Base-by-base conservation (phyloP, 116 monocot genomes). In the Posidonia oceanica region DNA sequence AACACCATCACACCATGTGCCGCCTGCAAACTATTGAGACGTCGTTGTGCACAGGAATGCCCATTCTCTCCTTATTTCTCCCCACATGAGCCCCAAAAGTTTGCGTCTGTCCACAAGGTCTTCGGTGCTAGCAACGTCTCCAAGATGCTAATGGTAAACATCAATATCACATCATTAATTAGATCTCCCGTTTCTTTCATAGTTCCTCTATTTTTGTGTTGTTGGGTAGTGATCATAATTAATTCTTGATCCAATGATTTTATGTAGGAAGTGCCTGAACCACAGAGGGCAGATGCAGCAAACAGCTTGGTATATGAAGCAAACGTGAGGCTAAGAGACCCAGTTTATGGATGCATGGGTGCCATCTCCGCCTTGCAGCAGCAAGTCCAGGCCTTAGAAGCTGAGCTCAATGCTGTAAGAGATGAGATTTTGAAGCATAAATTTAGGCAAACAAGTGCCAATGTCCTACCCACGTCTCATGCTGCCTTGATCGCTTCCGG, bases 61-160 rank as follows among this genome's bases (percentile, higher is more conserved):
- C 97, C 92, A 52, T 97, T 97, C 89, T 89, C 85, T 18, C 97
- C 92, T n/a, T 97, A 97, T 64, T 97, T 97, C 80, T 87, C 92
- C 66, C 97, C 97, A 44, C 84, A 87, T 36, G 97, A 97, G 66
- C 92, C 97, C 68, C 87, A 91, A 14, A 91, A 91, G 74, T 97
- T 97, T 41, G 91, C 89, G 5, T 82, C 87, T 1, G 97, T 91
- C 10, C 97, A 92, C 71, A 91, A 89, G 65, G 89, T 97, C 78
- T 97, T 97, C 71, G 97, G 97, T n/a, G 97, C 97, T 36, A 97
- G 97, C 75, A 97, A 91, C 68, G 89, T 92, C 75, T 91, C 97
- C 63, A 97, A 97, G 82, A 82, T 97, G 85, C 83, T 97, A 15
- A 75, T 91, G 92, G 97, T 97, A 80, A 39, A n/a, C 17, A 29